Conservation (phyloP, 2,329 filamentous ascomycete genomes). For the Apiospora rasikravindrae region DNA sequence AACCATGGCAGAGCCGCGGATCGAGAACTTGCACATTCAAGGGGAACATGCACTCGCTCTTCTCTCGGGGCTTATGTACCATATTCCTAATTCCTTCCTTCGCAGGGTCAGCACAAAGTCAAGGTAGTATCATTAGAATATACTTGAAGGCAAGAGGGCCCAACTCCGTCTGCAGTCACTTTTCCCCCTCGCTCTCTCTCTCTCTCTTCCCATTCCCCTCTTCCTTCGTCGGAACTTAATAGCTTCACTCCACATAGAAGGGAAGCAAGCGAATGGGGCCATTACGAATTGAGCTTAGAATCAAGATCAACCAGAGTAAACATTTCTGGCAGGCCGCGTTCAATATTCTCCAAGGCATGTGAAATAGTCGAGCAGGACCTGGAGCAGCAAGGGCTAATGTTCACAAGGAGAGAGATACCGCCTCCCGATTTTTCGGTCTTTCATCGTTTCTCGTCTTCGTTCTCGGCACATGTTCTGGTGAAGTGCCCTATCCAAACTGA, state of each 20-base stretch:
- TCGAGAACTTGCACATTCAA: neutral
- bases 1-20: neutral
- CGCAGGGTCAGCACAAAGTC: neutral
- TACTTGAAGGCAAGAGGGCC: neutral
- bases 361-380: neutral
- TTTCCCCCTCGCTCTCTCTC: neutral
- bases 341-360: neutral
- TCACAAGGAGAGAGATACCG: neutral
- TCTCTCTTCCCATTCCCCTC: too few species aligned
- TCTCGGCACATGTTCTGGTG: neutral
- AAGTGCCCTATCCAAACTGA: neutral
- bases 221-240: too few species aligned
- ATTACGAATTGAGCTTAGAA: too few species aligned
- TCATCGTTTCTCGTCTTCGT: neutral
- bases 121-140: neutral
- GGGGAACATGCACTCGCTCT: neutral
- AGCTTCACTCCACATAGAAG: too few species aligned
- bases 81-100: neutral
- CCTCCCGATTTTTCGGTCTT: neutral
- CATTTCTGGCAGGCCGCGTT: too few species aligned
- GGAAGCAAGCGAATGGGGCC: too few species aligned
- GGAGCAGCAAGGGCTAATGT: neutral
- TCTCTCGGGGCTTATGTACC: neutral
- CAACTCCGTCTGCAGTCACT: neutral
- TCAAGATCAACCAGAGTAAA: too few species aligned